phyloP scores from a whole-genome alignment of 306 rosid genomes.

The Casuarina equisetifolia region DNA sequence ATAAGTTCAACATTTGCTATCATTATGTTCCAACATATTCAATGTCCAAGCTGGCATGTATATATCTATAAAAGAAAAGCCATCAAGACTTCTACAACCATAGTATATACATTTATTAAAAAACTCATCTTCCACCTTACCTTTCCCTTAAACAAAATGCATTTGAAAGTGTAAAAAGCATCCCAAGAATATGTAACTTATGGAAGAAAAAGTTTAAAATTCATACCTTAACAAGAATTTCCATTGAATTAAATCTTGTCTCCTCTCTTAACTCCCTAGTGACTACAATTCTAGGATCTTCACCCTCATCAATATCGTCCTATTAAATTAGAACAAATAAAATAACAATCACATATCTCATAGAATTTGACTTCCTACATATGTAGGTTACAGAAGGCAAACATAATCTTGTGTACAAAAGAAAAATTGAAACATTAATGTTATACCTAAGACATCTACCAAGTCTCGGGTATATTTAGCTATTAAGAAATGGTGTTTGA shows the following conservation, averaged over 20 bases:
- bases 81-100: background rate
- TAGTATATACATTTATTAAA: background rate
- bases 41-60: background rate
- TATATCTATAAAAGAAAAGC: background rate
- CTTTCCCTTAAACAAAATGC: background rate
- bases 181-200: background rate
- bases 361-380: background rate
- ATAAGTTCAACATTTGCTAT: background rate
- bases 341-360: slow-evolving; percentile 9
- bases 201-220: slow-evolving; percentile 9
- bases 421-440: background rate
- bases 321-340: slow-evolving; percentile 21
- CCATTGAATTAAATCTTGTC: slow-evolving; percentile 85
- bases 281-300: slow-evolving; percentile 79
- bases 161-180: slow-evolving; percentile 3
- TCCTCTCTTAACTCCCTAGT: slow-evolving; percentile 83
- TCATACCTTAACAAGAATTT: slow-evolving; percentile 71
- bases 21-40: background rate
- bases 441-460: slow-evolving; percentile 97
- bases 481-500: too few relatives aligned
- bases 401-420: too few relatives aligned
- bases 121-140: background rate
- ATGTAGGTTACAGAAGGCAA: too few relatives aligned
- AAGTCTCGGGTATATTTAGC: slow-evolving; percentile 56
- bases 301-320: slow-evolving; percentile 92